Evolutionary conservation across 345 rosid species (phyloP).

Genomic region (Xanthoceras sorbifolium): DNA sequence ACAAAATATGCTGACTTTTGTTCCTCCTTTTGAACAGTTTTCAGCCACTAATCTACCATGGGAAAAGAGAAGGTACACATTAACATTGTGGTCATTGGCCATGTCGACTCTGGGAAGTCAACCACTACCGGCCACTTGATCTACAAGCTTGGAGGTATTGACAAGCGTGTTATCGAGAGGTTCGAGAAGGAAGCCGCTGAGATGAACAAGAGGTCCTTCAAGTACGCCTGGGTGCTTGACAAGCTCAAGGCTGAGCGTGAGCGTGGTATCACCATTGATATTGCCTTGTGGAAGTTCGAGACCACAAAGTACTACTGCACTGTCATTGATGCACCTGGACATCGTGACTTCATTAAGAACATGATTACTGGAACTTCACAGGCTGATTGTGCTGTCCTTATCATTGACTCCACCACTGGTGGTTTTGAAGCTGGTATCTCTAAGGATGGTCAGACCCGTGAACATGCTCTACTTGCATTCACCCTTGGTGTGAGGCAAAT

Average conservation of each 20-base stretch:
- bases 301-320: slow-evolving; percentile 91
- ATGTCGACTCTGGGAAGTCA: too few species aligned
- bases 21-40: not conserved
- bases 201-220: slow-evolving; percentile 87
- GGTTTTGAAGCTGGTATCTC: too few species aligned
- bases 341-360: too few species aligned
- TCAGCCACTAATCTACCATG: not conserved
- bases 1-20: not conserved
- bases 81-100: too few species aligned
- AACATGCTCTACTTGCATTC: too few species aligned
- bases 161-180: slow-evolving; percentile 78
- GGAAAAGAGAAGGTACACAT: too few species aligned
- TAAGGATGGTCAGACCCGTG: too few species aligned
- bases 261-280: slow-evolving; percentile 90
- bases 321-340: slow-evolving; percentile 93
- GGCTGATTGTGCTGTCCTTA: too few species aligned
- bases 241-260: slow-evolving; percentile 96
- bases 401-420: too few species aligned
- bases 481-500: too few species aligned
- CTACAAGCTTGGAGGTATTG: slow-evolving; percentile 90
- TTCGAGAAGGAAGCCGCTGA: slow-evolving; percentile 86
- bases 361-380: too few species aligned
- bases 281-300: slow-evolving; percentile 92
- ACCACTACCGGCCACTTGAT: too few species aligned
- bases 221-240: slow-evolving; percentile 91